Base-by-base conservation (phyloP, 2,329 filamentous ascomycete species). In the Fragosphaeria purpurea region DNA sequence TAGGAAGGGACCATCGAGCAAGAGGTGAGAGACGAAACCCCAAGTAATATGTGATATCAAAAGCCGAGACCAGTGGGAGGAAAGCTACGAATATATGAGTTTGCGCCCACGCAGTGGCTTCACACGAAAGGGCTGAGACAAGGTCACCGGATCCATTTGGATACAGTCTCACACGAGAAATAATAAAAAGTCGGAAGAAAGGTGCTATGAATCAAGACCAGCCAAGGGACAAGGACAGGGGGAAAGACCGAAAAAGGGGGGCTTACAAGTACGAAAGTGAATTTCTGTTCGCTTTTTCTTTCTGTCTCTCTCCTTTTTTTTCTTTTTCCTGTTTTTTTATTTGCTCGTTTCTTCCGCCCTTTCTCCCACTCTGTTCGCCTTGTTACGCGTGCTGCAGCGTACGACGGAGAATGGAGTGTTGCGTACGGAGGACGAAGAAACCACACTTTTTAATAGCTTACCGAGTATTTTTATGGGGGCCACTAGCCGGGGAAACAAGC, bases 91-190 rank as follows among this genome's bases (percentile, higher is more conserved):
- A 44, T 44, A 51, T 54, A 54, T 43, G 44, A 35, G 45, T 32
- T 49, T 30, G 31, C 47, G 44, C 41, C 46, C 42, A 34, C 31
- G 12, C 41, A 43, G 41, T 38, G 32, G 49, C 32, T 39, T 38
- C 11, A 41, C 42, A 46, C 47, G 37, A 53, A 51, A 55, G 51
- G 54, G 54, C 54, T 53, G 52, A 55, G 50, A 50, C 48, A 51
- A 45, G 53, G 55, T 55, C 55, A 56, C 44, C 55, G 44, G 56
- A 54, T 54, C 50, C 51, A 55, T 55, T 39, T 43, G 46, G 42
- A 50, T 37, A 44, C 33, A 49, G 44, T 40, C 34, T 31, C 49
- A 42, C 41, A 33, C 47, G 47, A 38, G 46, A 51, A 41, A 30
- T 48, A 51, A 43, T 38, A 49, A 41, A 37, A 44, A 44, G 44